A percentile compares a stretch with the other conserved stretches of the same genome.
phyloP scores from a whole-genome alignment of 2,329 filamentous ascomycete genomes.

The Penicillium sp. region DNA sequence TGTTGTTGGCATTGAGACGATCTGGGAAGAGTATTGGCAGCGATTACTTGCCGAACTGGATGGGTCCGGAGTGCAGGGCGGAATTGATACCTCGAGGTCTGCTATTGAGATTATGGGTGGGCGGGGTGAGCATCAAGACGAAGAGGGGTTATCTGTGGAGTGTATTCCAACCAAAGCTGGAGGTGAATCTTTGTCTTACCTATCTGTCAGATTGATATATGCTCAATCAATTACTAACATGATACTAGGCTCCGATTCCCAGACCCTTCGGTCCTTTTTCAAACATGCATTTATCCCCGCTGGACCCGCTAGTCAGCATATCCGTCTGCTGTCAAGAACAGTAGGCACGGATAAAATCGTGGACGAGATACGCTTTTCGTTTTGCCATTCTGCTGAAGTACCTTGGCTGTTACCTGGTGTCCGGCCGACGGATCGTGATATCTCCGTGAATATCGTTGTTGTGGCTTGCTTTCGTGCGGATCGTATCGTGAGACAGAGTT shows the following conservation, averaged over 20 bases:
- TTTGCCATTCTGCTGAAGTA: conserved; percentile 55
- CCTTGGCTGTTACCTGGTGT: conserved; percentile 59
- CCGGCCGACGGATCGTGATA: conserved; percentile 53
- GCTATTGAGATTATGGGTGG: conserved; percentile 6
- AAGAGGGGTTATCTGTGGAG: conserved; percentile 30
- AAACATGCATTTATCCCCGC: conserved; percentile 52
- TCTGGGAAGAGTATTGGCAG: conserved; percentile 41
- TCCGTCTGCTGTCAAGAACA: conserved; percentile 56
- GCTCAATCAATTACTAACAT: conserved; percentile 1
- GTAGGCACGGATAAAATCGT: conserved; percentile 57
- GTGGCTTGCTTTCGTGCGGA: conserved; percentile 44
- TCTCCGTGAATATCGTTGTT: conserved; percentile 55
- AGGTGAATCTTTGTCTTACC: conserved; percentile 26
- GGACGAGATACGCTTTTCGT: conserved; percentile 57
- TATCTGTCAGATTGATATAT: neutral
- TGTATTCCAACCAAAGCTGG: conserved; percentile 39
- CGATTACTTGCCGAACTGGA: conserved; percentile 22
- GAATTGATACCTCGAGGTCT: conserved; percentile 12
- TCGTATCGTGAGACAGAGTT: conserved; percentile 49
- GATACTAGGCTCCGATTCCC: conserved; percentile 20
- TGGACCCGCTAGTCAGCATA: conserved; percentile 47
- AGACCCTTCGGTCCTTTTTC: conserved; percentile 50
- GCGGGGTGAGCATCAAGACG: neutral
- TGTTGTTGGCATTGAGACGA: conserved; percentile 36
- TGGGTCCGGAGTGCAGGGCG: conserved; percentile 13